phyloP scores from a whole-genome alignment of 2,329 filamentous ascomycete species.

The Xylaria sp. region DNA sequence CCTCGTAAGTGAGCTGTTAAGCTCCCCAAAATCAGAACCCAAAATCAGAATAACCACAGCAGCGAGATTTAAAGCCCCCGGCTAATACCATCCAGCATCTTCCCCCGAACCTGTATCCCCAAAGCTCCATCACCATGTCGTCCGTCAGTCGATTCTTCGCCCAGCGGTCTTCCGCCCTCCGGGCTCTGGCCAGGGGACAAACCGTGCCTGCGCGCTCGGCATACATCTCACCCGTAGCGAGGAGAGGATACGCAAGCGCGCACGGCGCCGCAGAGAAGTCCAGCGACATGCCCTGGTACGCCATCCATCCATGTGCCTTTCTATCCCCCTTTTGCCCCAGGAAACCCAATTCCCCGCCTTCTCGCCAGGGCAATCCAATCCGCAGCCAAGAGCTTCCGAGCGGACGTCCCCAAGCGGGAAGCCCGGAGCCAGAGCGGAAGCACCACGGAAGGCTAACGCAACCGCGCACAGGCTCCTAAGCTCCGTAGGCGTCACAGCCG shows the following conservation, averaged over 20 bases:
- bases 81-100: not conserved
- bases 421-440: not conserved
- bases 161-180: slow-evolving; percentile 25
- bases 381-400: not conserved
- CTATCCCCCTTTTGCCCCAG: not conserved
- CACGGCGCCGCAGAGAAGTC: slow-evolving; percentile 28
- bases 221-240: slow-evolving; percentile 23
- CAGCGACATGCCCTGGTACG: slow-evolving; percentile 41
- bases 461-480: slow-evolving; percentile 30
- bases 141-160: slow-evolving; percentile 30
- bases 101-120: not conserved
- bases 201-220: slow-evolving; percentile 13
- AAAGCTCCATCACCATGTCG: slow-evolving; percentile 28
- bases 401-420: not conserved
- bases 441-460: not conserved
- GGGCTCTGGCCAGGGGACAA: slow-evolving; percentile 6
- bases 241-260: slow-evolving; percentile 11
- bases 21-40: no score
- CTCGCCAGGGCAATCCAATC: not conserved
- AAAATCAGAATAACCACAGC: no score
- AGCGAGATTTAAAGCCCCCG: not conserved
- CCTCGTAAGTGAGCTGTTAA: not conserved
- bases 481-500: slow-evolving; percentile 33
- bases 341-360: not conserved
- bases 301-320: not conserved